Evolutionary conservation across 2,329 filamentous ascomycete species (phyloP).

Genomic region (Penicillium sp.): DNA sequence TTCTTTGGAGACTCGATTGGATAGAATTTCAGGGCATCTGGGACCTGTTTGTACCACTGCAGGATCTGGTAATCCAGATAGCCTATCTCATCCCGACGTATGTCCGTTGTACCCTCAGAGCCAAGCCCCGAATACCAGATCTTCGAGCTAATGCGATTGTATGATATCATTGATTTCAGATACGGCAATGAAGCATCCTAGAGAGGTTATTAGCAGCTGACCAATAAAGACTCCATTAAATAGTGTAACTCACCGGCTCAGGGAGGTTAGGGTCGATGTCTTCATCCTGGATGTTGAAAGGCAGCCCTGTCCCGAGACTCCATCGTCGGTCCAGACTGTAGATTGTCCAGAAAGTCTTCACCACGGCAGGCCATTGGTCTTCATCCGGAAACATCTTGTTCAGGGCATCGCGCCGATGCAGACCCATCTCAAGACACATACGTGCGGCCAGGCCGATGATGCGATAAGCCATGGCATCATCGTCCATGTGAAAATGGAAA

Average conservation of each 20-base stretch:
- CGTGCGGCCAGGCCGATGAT: conserved; percentile 74
- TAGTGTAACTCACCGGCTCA: conserved; percentile 59
- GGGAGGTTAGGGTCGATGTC: conserved; percentile 74
- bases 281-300: conserved; percentile 73
- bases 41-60: conserved; percentile 71
- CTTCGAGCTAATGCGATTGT: conserved; percentile 72
- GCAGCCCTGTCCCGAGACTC: conserved; percentile 82
- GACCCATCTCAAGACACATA: conserved; percentile 68
- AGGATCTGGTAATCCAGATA: conserved; percentile 74
- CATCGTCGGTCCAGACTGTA: conserved; percentile 78
- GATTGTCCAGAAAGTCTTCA: conserved; percentile 85
- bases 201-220: no score
- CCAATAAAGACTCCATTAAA: no score
- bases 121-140: conserved; percentile 75
- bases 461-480: conserved; percentile 78
- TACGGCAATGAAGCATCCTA: conserved; percentile 54
- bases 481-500: conserved; percentile 76
- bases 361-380: conserved; percentile 60
- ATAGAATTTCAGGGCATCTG: conserved; percentile 56
- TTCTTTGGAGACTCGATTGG: conserved; percentile 44
- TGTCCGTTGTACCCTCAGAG: conserved; percentile 56
- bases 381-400: conserved; percentile 58
- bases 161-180: conserved; percentile 72
- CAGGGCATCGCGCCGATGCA: conserved; percentile 71
- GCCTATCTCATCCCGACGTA: conserved; percentile 66